Conservation (phyloP, 2,329 filamentous ascomycete species). For the Arachnomyces sp. region DNA sequence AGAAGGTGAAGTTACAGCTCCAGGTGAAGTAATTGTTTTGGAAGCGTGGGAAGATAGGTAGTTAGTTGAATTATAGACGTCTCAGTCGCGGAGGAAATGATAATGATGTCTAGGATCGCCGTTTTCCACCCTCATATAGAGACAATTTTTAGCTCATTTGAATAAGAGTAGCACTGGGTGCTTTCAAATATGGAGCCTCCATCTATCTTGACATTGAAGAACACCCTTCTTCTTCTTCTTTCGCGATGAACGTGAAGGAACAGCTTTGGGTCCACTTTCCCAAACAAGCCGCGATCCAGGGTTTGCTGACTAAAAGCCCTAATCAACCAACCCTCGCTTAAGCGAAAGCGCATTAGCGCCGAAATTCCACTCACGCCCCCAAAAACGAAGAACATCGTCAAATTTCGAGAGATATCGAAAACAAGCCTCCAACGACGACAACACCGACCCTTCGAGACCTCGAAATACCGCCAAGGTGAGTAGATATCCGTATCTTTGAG, state of each 20-base stretch:
- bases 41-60: background rate
- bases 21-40: conserved; percentile 13
- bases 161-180: no score
- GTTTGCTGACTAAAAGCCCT: no score
- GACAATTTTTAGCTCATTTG: no score
- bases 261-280: no score
- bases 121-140: no score
- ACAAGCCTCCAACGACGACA: conserved; percentile 33
- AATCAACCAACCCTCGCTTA: conserved; percentile 18
- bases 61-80: conserved; percentile 4
- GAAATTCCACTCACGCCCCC: conserved; percentile 21
- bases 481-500: conserved; percentile 5
- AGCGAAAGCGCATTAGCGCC: conserved; percentile 25
- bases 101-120: no score
- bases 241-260: no score
- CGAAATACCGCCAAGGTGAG: conserved; percentile 39
- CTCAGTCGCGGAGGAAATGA: conserved; percentile 16
- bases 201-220: no score
- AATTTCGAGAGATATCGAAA: conserved; percentile 26
- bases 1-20: conserved; percentile 16
- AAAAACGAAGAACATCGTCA: no score
- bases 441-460: conserved; percentile 33
- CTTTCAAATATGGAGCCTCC: no score
- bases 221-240: no score
- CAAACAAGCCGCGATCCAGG: no score